phyloP scores from a whole-genome alignment of 768 basidiomycete species.

The Tylopilus intermedius region DNA sequence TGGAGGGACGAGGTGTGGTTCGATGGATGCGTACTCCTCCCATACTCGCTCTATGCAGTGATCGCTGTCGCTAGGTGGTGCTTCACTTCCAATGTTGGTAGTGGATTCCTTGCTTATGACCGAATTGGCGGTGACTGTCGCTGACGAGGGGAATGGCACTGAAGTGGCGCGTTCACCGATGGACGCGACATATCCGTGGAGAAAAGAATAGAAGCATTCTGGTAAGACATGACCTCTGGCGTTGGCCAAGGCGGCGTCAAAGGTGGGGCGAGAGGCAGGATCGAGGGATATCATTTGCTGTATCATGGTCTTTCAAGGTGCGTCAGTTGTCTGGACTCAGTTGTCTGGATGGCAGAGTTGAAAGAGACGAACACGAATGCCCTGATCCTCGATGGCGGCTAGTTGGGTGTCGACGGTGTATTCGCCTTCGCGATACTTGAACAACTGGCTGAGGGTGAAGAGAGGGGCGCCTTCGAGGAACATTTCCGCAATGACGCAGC shows the following conservation, averaged over 20 bases:
- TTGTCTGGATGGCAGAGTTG: neutral
- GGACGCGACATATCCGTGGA: slow-evolving; percentile 83
- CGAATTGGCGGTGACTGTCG: slow-evolving; percentile 27
- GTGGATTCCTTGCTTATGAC: slow-evolving; percentile 17
- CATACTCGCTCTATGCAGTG: slow-evolving; percentile 77
- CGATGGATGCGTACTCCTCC: slow-evolving; percentile 81
- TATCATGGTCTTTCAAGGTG: slow-evolving; percentile 62
- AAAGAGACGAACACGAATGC: slow-evolving; percentile 62
- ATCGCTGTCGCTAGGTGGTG: slow-evolving; percentile 78
- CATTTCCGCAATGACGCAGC: slow-evolving; percentile 93
- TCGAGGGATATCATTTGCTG: slow-evolving; percentile 87
- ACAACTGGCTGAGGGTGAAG: slow-evolving; percentile 91
- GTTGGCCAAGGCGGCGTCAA: slow-evolving; percentile 70
- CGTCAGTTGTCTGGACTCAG: slow-evolving; percentile 28
- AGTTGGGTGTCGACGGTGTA: slow-evolving; percentile 70
- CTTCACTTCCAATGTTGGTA: slow-evolving; percentile 20
- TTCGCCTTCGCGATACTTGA: slow-evolving; percentile 88
- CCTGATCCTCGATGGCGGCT: slow-evolving; percentile 70
- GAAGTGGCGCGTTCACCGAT: slow-evolving; percentile 62
- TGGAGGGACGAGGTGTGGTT: slow-evolving; percentile 60
- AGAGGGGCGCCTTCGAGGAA: slow-evolving; percentile 92
- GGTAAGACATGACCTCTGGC: slow-evolving; percentile 81
- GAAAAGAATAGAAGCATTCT: slow-evolving; percentile 90
- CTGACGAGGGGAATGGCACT: slow-evolving; percentile 37
- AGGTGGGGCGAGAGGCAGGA: slow-evolving; percentile 70